Evolutionary conservation across 2,329 filamentous ascomycete species (phyloP), one percentile per base, ranked within the genome.

Genomic region (Pseudogymnoascus pannorum): DNA sequence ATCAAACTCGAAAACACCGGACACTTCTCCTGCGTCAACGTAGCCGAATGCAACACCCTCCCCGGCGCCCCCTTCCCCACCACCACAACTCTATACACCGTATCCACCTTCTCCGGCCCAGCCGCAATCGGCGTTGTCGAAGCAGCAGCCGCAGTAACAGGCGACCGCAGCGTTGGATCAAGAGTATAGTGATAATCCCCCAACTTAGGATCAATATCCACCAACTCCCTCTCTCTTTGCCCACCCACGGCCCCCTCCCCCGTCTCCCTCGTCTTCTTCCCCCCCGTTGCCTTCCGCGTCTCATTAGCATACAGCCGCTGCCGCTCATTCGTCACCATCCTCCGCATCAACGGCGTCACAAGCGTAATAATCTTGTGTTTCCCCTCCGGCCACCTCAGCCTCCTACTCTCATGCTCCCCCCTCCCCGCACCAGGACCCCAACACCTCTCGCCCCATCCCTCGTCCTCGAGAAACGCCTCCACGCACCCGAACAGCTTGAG

Each of bases 291-390:
- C 22, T 65, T 67, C 7, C 70, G 62, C 20, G 62, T 63, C 24
- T 68, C 64, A 14, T 65, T 48, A 14, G 68, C 69, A 63, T 72
- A 72, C 22, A 63, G 60, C 29, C 70, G 65, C 64, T 72, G 70
- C 38, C 68, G 66, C 61, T 72, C 71, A 57, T 73, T 73, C n/a
- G 69, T 72, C 7, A 73, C 69, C 66, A 71, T 68, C 7, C 71
- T 69, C 12, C 70, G 68, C 48, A 73, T 59, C 7, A 73, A 61
- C 33, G 70, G 71, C 22, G 66, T 70, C 18, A 72, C 63, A 5
- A 66, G 58, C 6, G 64, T 58, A 3, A 69, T 68, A 14, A 72
- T 64, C 60, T 69, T 67, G 12, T 67, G 65, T 24, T 67, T 67
- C 31, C 64, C 63, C 38, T 69, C 24, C 9, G 71, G 71, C 70